Base-by-base conservation (phyloP, 2,329 filamentous ascomycete species). In the Graphilbum fragrans region DNA sequence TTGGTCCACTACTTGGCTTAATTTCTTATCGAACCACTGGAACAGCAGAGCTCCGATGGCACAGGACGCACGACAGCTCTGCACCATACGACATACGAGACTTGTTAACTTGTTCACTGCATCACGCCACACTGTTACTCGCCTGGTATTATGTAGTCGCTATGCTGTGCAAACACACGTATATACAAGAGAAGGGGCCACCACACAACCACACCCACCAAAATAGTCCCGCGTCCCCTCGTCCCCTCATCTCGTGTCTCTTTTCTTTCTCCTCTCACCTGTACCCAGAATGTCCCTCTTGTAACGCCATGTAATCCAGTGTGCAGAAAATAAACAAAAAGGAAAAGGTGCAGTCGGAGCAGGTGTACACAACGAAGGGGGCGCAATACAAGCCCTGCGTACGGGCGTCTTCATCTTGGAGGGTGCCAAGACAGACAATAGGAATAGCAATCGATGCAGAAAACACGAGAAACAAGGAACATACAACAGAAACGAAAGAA, bases 401-500 rank as follows among this genome's bases (percentile, higher is more conserved):
- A n/a, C n/a, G n/a, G n/a, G n/a, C n/a, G n/a, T n/a, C n/a, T n/a
- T n/a, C n/a, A n/a, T n/a, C n/a, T n/a, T n/a, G n/a, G n/a, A n/a
- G n/a, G n/a, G n/a, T n/a, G n/a, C n/a, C n/a, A n/a, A n/a, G n/a
- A n/a, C 27, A 18, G 21, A 18, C 17, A 23, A 39, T 29, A 19
- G 16, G 12, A n/a, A 38, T 6, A 29, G 12, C 10, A 19, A 18
- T 11, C 9, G 20, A 38, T 8, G 16, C 14, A n/a, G 16, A 38
- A 18, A 5, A 16, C 16, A 19, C 10, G 12, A 38, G 6, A 19
- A 31, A 21, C 19, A 38, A 17, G 25, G 19, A n/a, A 17, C 18
- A 14, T 11, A 27, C 7, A 16, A 25, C n/a, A 37, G 25, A 59
- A 59, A 59, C 58, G 56, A 50, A 45, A 52, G 36, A 27, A 39